Evolutionary conservation across 257 asterid species (phyloP).

Genomic region (Hygrophila difformis): DNA sequence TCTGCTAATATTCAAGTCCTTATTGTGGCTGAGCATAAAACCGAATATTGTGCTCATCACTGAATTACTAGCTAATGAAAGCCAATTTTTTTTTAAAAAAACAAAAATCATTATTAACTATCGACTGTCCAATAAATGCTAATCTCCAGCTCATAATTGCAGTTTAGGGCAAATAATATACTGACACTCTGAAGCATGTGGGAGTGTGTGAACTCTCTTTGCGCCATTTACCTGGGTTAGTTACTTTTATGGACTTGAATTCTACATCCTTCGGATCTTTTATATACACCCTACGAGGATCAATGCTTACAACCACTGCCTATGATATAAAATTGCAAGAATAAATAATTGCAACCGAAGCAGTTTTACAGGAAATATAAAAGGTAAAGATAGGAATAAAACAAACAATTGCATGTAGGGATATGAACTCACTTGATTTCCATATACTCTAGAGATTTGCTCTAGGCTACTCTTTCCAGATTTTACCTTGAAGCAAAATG

Average conservation of each 20-base stretch:
- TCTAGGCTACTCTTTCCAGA: conserved; percentile 90
- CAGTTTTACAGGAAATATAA: neutral
- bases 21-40: no score
- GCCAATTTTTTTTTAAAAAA: no score
- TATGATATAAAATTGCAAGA: conserved; percentile 15
- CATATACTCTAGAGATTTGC: conserved; percentile 88
- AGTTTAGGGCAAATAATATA: no score
- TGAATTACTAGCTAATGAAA: conserved; percentile 2
- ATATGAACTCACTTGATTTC: conserved; percentile 60
- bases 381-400: neutral
- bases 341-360: neutral
- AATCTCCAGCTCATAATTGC: conserved; percentile 3
- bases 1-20: no score
- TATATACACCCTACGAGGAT: conserved; percentile 80
- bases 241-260: conserved; percentile 58
- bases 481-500: conserved; percentile 47
- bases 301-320: conserved; percentile 99
- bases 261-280: conserved; percentile 62
- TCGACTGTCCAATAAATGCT: neutral
- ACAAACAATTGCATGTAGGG: neutral
- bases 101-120: no score
- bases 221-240: conserved; percentile 64
- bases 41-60: no score
- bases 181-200: no score
- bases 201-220: no score